These are phyloP conservation scores for Kalanchoe fedtschenkoi DNA, from an alignment of 164 flowering plant species.

Conservation along the genomic window DNA sequence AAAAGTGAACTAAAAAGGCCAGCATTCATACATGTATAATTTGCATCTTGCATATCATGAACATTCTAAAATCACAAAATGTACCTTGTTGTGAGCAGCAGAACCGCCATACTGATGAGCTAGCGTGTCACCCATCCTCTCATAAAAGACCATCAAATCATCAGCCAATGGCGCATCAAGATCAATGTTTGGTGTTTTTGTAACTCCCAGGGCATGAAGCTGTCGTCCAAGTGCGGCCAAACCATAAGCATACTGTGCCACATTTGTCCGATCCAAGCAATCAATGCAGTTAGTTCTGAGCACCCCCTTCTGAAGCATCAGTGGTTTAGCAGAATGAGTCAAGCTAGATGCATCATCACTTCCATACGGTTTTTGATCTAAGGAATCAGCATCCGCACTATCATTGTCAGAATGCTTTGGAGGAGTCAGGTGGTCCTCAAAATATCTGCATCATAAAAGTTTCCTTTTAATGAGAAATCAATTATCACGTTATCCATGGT, in stretches of 20 bases:
- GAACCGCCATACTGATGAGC: constrained; percentile 60
- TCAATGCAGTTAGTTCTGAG: constrained; percentile 53
- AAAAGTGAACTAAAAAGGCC: neutral
- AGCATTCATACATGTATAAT: neutral
- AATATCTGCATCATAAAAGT: constrained; percentile 23
- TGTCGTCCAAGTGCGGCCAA: constrained; percentile 45
- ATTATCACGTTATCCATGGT: neutral
- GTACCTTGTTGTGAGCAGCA: constrained; percentile 50
- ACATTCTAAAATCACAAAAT: neutral
- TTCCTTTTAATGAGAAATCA: neutral
- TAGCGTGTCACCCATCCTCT: constrained; percentile 49
- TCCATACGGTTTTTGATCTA: constrained; percentile 21
- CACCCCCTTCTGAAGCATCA: constrained; percentile 42
- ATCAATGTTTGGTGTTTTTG: constrained; percentile 22
- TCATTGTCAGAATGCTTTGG: constrained; percentile 14
- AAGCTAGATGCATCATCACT: constrained; percentile 19
- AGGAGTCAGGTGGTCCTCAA: constrained; percentile 13
- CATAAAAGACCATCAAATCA: constrained; percentile 35
- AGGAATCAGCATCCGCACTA: constrained; percentile 22
- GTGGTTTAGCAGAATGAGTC: constrained; percentile 25
- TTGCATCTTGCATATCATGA: neutral
- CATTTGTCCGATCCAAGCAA: constrained; percentile 49
- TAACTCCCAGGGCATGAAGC: constrained; percentile 25
- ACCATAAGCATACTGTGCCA: constrained; percentile 48
- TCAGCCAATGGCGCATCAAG: constrained; percentile 34